phyloP scores from a whole-genome alignment of 805 yeast species.

The Candida pseudofarinosa region DNA sequence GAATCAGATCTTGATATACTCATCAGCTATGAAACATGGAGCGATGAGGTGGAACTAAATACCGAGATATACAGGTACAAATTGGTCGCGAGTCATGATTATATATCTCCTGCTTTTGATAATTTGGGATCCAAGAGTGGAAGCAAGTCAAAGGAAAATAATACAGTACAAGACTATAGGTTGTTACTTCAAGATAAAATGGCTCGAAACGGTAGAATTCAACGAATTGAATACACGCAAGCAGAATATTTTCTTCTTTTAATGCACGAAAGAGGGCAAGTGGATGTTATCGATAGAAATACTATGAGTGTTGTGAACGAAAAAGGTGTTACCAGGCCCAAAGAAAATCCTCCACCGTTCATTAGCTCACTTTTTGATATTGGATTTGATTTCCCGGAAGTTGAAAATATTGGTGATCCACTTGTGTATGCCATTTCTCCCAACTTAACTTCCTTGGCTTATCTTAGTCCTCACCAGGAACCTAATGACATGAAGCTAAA shows the following conservation, averaged over 20 bases:
- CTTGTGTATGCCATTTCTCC: conserved; percentile 46
- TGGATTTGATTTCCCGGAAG: conserved; percentile 47
- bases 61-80: conserved; percentile 27
- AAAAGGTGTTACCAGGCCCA: background rate
- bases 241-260: conserved; percentile 40
- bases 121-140: conserved; percentile 25
- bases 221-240: conserved; percentile 29
- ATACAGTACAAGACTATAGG: conserved; percentile 2
- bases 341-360: conserved; percentile 19
- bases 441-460: conserved; percentile 40
- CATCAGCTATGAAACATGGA: conserved; percentile 30
- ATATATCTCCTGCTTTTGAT: conserved; percentile 26
- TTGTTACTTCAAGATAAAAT: conserved; percentile 27
- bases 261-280: conserved; percentile 38
- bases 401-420: conserved; percentile 16
- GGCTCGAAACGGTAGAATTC: conserved; percentile 20
- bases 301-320: conserved; percentile 14
- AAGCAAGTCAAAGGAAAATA: conserved; percentile 1
- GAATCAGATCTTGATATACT: conserved; percentile 45
- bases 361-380: conserved; percentile 47
- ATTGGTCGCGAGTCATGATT: conserved; percentile 16
- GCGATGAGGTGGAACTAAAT: conserved; percentile 10
- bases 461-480: conserved; percentile 14
- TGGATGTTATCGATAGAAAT: conserved; percentile 43
- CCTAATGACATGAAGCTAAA: conserved; percentile 13